phyloP scores from a whole-genome alignment of 768 basidiomycete species.

The Tulasnella calospora region DNA sequence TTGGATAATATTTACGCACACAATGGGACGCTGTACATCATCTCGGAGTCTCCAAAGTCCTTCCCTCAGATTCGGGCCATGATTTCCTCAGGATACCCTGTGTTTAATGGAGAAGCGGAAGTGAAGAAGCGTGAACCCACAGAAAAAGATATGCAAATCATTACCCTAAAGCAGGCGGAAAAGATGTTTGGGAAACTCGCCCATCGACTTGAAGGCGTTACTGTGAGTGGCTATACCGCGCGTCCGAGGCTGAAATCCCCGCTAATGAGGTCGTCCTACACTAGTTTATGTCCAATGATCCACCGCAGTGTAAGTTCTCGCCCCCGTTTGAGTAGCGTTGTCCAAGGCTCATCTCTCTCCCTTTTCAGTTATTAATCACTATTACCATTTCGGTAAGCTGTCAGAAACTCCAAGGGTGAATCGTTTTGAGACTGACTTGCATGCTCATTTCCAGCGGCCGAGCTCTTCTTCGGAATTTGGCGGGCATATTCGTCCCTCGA shows the following conservation, averaged over 20 bases:
- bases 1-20: conserved; percentile 39
- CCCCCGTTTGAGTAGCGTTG: neutral
- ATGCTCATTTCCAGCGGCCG: conserved; percentile 50
- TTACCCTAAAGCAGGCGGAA: conserved; percentile 62
- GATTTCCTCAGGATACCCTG: conserved; percentile 60
- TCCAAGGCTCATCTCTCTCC: neutral
- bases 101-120: conserved; percentile 54
- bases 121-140: conserved; percentile 62
- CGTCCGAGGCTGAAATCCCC: conserved; percentile 40
- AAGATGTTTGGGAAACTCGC: conserved; percentile 68
- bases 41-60: conserved; percentile 59
- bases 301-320: conserved; percentile 62
- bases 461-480: conserved; percentile 90
- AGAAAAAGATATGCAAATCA: conserved; percentile 71
- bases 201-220: conserved; percentile 61
- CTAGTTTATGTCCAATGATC: conserved; percentile 84
- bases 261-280: conserved; percentile 32
- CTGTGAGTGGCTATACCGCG: conserved; percentile 37
- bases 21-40: conserved; percentile 49
- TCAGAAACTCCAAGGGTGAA: neutral
- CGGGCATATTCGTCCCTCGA: conserved; percentile 82
- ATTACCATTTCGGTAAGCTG: conserved; percentile 66
- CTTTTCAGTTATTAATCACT: conserved; percentile 68
- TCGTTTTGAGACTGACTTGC: neutral
- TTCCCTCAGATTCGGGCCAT: conserved; percentile 65